A percentile compares a stretch with the other conserved stretches of the same genome.
phyloP scores from a whole-genome alignment of 441 rosid species.

The Codiaeum variegatum region DNA sequence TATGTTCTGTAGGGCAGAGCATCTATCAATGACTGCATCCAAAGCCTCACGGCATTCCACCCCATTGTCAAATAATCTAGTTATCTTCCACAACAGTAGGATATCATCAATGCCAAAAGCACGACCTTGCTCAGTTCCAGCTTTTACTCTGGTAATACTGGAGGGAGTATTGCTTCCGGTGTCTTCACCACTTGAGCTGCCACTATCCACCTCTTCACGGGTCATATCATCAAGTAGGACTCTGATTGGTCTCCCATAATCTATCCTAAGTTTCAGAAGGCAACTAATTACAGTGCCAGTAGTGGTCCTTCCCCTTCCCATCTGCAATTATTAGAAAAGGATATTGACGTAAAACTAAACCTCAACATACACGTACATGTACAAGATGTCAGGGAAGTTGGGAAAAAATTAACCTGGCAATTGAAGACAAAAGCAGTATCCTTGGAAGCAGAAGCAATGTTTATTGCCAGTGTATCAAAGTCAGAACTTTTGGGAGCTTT shows the following conservation, averaged over 20 bases:
- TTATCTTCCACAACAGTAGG: constrained; percentile 81
- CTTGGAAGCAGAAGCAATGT: constrained; percentile 87
- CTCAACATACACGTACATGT: constrained; percentile 13
- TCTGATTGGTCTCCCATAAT: constrained; percentile 82
- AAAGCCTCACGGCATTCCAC: constrained; percentile 91
- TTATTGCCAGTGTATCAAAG: constrained; percentile 69
- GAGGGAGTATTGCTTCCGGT: constrained; percentile 49
- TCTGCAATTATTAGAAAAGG: constrained; percentile 43
- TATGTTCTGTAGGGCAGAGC: constrained; percentile 94
- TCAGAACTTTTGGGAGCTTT: constrained; percentile 99
- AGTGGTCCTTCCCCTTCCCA: constrained; percentile 99
- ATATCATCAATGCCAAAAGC: constrained; percentile 94
- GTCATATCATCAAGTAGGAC: constrained; percentile 50
- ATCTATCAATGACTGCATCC: constrained; percentile 92
- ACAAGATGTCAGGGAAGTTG: constrained; percentile 14
- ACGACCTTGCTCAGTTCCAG: constrained; percentile 50
- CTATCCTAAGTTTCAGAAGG: constrained; percentile 88
- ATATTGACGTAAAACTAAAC: constrained; percentile 23
- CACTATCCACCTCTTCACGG: constrained; percentile 71
- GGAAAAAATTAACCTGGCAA: constrained; percentile 74
- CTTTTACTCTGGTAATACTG: constrained; percentile 30
- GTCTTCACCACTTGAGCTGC: constrained; percentile 96
- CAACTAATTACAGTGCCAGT: constrained; percentile 99
- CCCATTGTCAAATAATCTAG: constrained; percentile 90
- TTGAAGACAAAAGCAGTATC: constrained; percentile 96